Conservation (phyloP, 2,329 filamentous ascomycete species). For the Trichoderma sp. region DNA sequence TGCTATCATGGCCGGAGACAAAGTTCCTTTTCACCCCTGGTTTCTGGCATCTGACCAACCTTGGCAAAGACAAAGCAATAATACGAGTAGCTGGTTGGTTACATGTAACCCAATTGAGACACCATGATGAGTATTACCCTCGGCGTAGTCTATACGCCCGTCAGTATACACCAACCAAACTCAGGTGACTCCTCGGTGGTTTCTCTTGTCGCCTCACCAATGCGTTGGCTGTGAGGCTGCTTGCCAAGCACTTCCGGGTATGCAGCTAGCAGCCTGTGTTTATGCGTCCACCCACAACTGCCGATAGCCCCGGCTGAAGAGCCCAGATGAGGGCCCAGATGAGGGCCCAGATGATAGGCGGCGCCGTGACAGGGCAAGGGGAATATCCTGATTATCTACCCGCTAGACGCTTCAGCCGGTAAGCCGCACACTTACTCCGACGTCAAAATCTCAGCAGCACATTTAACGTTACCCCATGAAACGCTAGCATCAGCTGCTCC, state of each 20-base stretch:
- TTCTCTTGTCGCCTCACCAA: not conserved
- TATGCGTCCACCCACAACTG: not conserved
- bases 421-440: not conserved
- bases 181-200: not conserved
- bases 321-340: not conserved
- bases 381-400: not conserved
- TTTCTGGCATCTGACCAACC: not conserved
- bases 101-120: constrained; percentile 6
- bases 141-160: not conserved
- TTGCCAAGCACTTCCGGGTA: not conserved
- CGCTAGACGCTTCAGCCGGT: not conserved
- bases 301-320: not conserved
- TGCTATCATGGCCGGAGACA: not conserved
- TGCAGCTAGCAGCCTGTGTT: not conserved
- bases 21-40: not conserved
- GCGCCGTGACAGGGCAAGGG: not conserved
- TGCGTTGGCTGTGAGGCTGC: not conserved
- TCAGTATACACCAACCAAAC: not conserved
- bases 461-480: not conserved
- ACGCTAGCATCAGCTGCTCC: not conserved
- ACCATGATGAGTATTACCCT: not conserved
- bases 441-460: not conserved
- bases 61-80: not conserved
- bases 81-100: not conserved
- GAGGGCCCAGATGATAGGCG: not conserved